These are phyloP conservation scores for Termitomyces sp. DNA, from an alignment of 768 basidiomycete genomes.

Conservation along the genomic window DNA sequence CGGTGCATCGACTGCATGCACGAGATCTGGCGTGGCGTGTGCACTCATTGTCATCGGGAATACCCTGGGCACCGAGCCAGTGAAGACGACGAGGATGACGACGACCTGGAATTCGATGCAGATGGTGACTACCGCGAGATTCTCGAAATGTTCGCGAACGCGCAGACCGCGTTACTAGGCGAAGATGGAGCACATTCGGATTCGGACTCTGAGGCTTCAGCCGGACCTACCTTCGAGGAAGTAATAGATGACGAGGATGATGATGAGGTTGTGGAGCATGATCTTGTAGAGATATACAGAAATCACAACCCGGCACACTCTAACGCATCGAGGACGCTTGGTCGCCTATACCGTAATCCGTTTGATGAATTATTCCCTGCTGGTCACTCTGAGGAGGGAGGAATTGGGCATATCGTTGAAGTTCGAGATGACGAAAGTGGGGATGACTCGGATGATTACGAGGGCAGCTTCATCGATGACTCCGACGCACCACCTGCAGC, in stretches of 20 bases:
- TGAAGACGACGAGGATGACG: constrained; percentile 35
- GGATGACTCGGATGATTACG: constrained; percentile 38
- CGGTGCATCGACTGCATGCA: constrained; percentile 75
- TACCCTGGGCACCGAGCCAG: constrained; percentile 52
- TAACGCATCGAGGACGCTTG: background rate
- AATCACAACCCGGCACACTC: background rate
- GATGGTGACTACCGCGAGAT: constrained; percentile 2
- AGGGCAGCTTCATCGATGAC: constrained; percentile 58
- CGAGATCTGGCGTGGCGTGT: constrained; percentile 71
- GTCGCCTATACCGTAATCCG: background rate
- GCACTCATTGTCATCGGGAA: constrained; percentile 55
- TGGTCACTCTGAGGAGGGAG: constrained; percentile 12
- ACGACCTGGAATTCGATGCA: constrained; percentile 28
- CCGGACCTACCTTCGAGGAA: background rate
- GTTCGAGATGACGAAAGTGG: constrained; percentile 12
- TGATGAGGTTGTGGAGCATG: background rate
- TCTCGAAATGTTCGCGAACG: constrained; percentile 3
- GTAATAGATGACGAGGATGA: constrained; percentile 4
- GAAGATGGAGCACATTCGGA: background rate
- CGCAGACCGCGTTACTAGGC: background rate
- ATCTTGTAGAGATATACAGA: background rate
- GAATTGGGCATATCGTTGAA: constrained; percentile 11
- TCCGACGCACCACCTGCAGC: constrained; percentile 19
- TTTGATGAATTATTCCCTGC: constrained; percentile 3
- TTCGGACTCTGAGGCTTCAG: constrained; percentile 2